Percentiles rank a stretch among this genome's conserved stretches.
These are phyloP conservation scores for Podaxis rugospora DNA, from an alignment of 768 basidiomycete genomes.

Conservation along the genomic window DNA sequence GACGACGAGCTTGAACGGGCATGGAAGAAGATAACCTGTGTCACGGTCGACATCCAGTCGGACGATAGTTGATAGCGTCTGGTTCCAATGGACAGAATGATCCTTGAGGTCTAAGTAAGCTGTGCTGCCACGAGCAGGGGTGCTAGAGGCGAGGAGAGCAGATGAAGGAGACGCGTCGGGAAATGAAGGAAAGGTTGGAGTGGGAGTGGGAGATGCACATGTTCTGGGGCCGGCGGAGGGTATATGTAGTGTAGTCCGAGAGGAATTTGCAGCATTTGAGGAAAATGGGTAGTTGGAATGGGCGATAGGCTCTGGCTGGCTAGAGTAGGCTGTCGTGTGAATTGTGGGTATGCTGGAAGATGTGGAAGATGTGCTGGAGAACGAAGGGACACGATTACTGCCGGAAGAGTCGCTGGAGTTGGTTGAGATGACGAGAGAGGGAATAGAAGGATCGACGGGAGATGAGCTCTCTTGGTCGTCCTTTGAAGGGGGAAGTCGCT, in stretches of 20 bases:
- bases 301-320: conserved; percentile 10
- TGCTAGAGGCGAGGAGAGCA: conserved; percentile 12
- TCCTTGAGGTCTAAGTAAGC: conserved; percentile 55
- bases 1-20: conserved; percentile 62
- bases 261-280: conserved; percentile 10
- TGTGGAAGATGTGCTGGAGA: conserved; percentile 13
- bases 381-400: conserved; percentile 11
- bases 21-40: conserved; percentile 46
- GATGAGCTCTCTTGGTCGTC: conserved; percentile 12
- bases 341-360: conserved; percentile 1
- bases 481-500: conserved; percentile 2
- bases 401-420: neutral
- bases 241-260: conserved; percentile 7
- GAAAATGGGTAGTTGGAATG: conserved; percentile 12
- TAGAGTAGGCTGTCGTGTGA: neutral
- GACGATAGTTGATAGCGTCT: conserved; percentile 51
- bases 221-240: conserved; percentile 13
- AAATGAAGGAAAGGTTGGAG: neutral
- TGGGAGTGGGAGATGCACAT: neutral
- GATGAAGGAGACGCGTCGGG: neutral
- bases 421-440: conserved; percentile 15
- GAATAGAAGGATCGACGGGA: neutral
- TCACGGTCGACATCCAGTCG: conserved; percentile 57
- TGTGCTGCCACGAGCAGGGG: conserved; percentile 57
- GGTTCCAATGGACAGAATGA: conserved; percentile 62